These are phyloP conservation scores for Corniculantispora saksenae DNA, from an alignment of 2,329 filamentous ascomycete genomes.

Conservation along the genomic window DNA sequence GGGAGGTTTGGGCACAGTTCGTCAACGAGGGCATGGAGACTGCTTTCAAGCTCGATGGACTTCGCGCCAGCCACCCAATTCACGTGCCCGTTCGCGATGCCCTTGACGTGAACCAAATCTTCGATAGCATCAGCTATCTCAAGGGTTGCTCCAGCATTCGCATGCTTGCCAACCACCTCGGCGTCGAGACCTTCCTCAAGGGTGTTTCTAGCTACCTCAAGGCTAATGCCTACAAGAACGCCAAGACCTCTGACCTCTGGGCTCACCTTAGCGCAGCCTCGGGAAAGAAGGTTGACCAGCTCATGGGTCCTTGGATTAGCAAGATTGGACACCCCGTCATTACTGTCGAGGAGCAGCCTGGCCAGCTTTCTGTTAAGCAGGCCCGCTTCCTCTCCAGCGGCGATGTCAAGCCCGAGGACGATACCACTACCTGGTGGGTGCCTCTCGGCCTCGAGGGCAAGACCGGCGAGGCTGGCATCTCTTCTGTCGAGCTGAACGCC, in stretches of 20 bases:
- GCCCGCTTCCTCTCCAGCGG: slow-evolving; percentile 92
- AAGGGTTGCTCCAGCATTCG: slow-evolving; percentile 94
- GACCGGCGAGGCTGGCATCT: slow-evolving; percentile 74
- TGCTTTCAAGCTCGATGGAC: slow-evolving; percentile 81
- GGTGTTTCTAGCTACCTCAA: slow-evolving; percentile 88
- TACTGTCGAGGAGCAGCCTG: slow-evolving; percentile 69
- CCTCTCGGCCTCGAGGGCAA: slow-evolving; percentile 86
- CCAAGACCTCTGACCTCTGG: slow-evolving; percentile 88
- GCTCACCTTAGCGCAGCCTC: slow-evolving; percentile 84
- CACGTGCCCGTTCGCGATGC: slow-evolving; percentile 94
- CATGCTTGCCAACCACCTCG: slow-evolving; percentile 95
- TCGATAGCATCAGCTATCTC: slow-evolving; percentile 95
- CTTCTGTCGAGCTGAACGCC: too few species aligned
- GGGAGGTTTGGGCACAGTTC: slow-evolving; percentile 96
- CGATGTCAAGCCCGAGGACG: slow-evolving; percentile 91
- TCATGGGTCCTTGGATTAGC: slow-evolving; percentile 97
- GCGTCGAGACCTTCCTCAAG: slow-evolving; percentile 92
- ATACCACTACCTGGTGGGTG: slow-evolving; percentile 83
- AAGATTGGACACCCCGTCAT: slow-evolving; percentile 92
- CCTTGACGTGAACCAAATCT: slow-evolving; percentile 97
- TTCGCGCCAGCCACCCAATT: slow-evolving; percentile 93
- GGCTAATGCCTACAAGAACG: too few species aligned
- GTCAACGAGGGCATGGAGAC: slow-evolving; percentile 90
- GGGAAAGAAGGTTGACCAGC: slow-evolving; percentile 85
- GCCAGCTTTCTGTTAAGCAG: slow-evolving; percentile 83